Percentiles rank a stretch among this genome's conserved stretches.
Evolutionary conservation across 495 filamentous ascomycete genomes (phyloP).

Genomic region (Recurvomyces mirabilis): DNA sequence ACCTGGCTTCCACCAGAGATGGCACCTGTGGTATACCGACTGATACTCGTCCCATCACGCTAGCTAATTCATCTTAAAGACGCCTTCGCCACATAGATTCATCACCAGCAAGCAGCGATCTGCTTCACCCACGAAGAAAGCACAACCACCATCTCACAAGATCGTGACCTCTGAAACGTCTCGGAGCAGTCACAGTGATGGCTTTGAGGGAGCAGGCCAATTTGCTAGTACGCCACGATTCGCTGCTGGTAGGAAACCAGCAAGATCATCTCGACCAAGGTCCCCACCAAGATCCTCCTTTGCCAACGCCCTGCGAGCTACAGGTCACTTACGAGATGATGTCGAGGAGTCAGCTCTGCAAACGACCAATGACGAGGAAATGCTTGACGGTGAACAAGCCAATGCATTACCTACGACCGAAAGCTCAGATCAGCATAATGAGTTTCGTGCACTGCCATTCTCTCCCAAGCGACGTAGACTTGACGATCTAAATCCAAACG

Average conservation of each 20-base stretch:
- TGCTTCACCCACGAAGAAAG: neutral
- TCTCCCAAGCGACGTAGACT: conserved; percentile 15
- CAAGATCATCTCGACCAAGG: neutral
- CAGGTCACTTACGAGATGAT: neutral
- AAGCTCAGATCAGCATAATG: neutral
- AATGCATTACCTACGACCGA: conserved; percentile 1
- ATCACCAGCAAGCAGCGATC: conserved; percentile 2
- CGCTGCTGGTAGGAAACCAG: neutral
- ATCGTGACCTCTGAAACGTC: neutral
- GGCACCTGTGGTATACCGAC: neutral
- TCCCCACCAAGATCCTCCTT: conserved; percentile 10
- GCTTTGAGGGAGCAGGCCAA: too few relatives aligned
- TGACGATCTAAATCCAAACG: neutral
- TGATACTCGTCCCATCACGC: neutral
- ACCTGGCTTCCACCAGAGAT: too few relatives aligned
- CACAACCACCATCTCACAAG: conserved; percentile 1
- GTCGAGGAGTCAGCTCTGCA: conserved; percentile 3
- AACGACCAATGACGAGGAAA: conserved; percentile 10
- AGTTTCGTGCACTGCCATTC: neutral
- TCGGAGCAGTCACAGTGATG: neutral
- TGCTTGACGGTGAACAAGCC: conserved; percentile 10
- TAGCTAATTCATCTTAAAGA: neutral
- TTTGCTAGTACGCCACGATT: conserved; percentile 13
- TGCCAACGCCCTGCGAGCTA: conserved; percentile 2
- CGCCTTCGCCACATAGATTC: conserved; percentile 16